These are phyloP conservation scores for Daldinia decipiens DNA, from an alignment of 495 filamentous ascomycete species.

Conservation along the genomic window DNA sequence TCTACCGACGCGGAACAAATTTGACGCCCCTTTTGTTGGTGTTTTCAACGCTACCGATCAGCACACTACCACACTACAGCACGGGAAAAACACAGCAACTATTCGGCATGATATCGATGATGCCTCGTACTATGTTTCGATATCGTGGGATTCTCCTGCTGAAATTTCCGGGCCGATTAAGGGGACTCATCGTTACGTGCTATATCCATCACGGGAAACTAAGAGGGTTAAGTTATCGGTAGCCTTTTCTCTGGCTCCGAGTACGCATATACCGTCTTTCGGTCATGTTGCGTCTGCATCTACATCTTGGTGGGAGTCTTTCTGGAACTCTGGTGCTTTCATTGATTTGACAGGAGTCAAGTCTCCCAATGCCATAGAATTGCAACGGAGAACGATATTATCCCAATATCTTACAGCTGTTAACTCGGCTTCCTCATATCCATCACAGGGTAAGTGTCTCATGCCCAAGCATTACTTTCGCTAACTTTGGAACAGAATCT, in stretches of 20 bases:
- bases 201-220: constrained; percentile 42
- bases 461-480: not conserved
- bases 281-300: constrained; percentile 22
- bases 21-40: constrained; percentile 61
- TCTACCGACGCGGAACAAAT: constrained; percentile 58
- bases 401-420: constrained; percentile 63
- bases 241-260: constrained; percentile 46
- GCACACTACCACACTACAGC: constrained; percentile 54
- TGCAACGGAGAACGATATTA: constrained; percentile 63
- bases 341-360: constrained; percentile 54
- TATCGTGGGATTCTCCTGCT: constrained; percentile 53
- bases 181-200: constrained; percentile 58
- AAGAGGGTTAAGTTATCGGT: constrained; percentile 46
- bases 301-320: constrained; percentile 54
- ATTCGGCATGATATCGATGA: constrained; percentile 58
- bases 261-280: constrained; percentile 9
- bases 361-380: constrained; percentile 54
- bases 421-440: constrained; percentile 55
- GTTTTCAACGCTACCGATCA: constrained; percentile 55
- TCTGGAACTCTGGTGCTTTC: constrained; percentile 61
- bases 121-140: constrained; percentile 55
- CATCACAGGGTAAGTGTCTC: constrained; percentile 47
- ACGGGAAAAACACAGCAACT: constrained; percentile 45
- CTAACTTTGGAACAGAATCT: constrained; percentile 42
- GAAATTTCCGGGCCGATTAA: constrained; percentile 48